These are phyloP conservation scores for Geotrichum citri-aurantii DNA, from an alignment of 1,139 yeast species.

Conservation along the genomic window DNA sequence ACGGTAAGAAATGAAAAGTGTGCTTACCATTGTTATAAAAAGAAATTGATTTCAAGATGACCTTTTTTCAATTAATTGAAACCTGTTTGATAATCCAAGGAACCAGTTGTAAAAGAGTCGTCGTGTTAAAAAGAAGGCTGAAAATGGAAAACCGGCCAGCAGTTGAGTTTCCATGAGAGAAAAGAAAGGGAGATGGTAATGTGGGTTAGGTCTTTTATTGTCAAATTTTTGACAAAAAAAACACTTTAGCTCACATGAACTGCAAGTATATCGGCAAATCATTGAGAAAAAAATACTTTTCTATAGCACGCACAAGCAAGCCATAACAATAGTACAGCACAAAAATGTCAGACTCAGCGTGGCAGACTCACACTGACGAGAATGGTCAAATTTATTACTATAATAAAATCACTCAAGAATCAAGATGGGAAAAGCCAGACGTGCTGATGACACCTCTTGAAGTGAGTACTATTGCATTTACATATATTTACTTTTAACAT, in stretches of 20 bases:
- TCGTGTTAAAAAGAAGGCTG: background rate
- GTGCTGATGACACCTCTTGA: conserved; percentile 37
- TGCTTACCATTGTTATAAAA: background rate
- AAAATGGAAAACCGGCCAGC: background rate
- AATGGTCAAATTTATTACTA: conserved; percentile 70
- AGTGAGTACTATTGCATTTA: conserved; percentile 7
- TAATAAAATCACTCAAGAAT: conserved; percentile 57
- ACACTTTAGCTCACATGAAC: background rate
- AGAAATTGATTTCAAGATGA: background rate
- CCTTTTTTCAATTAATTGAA: background rate
- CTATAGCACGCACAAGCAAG: background rate
- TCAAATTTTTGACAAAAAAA: background rate
- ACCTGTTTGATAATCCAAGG: background rate
- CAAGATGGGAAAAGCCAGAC: conserved; percentile 80
- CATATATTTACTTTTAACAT: background rate
- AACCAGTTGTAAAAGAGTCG: background rate
- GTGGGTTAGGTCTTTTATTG: conserved; percentile 1
- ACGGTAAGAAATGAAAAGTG: background rate
- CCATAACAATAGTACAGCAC: background rate
- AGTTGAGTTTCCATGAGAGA: background rate
- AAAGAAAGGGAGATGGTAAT: background rate
- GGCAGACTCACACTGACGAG: conserved; percentile 64
- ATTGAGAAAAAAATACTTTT: background rate
- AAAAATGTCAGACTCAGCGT: conserved; percentile 29
- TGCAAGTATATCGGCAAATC: background rate